Percentiles rank a stretch among this genome's conserved stretches.
Conservation (phyloP, 257 asterid species). For the Nicotiana noctiflora region DNA sequence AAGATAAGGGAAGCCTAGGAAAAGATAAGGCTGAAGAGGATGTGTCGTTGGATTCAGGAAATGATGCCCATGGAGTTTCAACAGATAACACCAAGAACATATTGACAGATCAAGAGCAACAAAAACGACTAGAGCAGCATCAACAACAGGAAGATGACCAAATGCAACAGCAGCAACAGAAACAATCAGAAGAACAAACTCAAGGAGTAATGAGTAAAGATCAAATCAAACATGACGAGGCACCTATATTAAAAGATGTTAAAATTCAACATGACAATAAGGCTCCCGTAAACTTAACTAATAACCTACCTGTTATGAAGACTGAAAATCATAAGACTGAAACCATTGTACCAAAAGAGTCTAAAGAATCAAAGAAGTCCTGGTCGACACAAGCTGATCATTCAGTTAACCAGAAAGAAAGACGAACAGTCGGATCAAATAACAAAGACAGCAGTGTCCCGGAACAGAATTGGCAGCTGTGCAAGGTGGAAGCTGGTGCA, state of each 20-base stretch:
- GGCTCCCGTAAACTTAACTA: slow-evolving; percentile 8
- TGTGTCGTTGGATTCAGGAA: slow-evolving; percentile 1
- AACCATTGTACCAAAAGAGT: slow-evolving; percentile 40
- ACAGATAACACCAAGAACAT: slow-evolving; percentile 21
- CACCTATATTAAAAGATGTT: not conserved
- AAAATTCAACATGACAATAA: not conserved
- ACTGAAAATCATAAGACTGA: slow-evolving; percentile 8
- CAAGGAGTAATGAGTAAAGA: slow-evolving; percentile 42
- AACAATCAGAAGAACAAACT: slow-evolving; percentile 27
- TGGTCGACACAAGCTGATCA: slow-evolving; percentile 82
- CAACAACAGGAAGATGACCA: slow-evolving; percentile 56
- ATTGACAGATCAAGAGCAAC: slow-evolving; percentile 60
- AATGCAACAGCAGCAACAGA: slow-evolving; percentile 21
- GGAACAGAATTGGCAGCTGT: slow-evolving; percentile 48
- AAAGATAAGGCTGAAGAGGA: slow-evolving; percentile 14
- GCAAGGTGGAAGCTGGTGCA: slow-evolving; percentile 61
- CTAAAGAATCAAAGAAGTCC: slow-evolving; percentile 46
- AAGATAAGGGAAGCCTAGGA: slow-evolving; percentile 9
- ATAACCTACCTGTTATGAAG: slow-evolving; percentile 8
- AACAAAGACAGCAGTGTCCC: slow-evolving; percentile 23
- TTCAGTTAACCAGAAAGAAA: slow-evolving; percentile 66
- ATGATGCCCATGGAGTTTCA: slow-evolving; percentile 2
- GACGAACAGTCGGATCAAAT: slow-evolving; percentile 34
- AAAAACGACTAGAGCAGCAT: slow-evolving; percentile 44
- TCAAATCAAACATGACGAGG: slow-evolving; percentile 60